Evolutionary conservation across 768 basidiomycete genomes (phyloP).

Genomic region (Leccinellum luteum): DNA sequence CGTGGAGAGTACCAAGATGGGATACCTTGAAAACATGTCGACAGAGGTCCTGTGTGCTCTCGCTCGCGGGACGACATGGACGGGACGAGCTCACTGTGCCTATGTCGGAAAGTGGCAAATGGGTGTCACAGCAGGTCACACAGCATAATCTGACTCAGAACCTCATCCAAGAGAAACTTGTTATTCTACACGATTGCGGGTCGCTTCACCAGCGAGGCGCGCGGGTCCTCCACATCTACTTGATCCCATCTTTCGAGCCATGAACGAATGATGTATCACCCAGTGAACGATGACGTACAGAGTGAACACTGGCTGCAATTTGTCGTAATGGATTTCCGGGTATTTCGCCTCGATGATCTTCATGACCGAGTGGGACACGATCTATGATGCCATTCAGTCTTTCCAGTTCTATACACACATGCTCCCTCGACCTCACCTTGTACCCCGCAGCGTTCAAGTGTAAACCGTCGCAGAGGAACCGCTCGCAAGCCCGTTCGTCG

Average conservation of each 20-base stretch:
- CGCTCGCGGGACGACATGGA: too few relatives aligned
- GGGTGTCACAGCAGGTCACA: background rate
- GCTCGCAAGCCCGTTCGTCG: constrained; percentile 49
- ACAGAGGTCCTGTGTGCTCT: too few relatives aligned
- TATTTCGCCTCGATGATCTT: constrained; percentile 53
- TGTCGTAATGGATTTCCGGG: constrained; percentile 70
- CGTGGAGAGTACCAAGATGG: too few relatives aligned
- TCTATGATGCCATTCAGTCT: constrained; percentile 35
- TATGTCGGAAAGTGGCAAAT: background rate
- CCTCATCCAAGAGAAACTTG: background rate
- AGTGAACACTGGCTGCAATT: constrained; percentile 51
- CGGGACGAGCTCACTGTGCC: too few relatives aligned
- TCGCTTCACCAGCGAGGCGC: background rate
- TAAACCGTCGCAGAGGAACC: constrained; percentile 70
- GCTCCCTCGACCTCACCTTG: constrained; percentile 42
- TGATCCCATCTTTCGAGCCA: background rate
- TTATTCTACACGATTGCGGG: background rate
- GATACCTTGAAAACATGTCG: too few relatives aligned
- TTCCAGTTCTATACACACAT: background rate
- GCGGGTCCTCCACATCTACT: background rate
- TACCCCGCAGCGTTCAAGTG: constrained; percentile 78
- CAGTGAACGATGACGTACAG: background rate
- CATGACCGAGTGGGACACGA: constrained; percentile 66
- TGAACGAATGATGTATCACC: background rate
- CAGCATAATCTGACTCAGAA: too few relatives aligned